Evolutionary conservation across 768 basidiomycete species (phyloP).

Genomic region (Auricularia sp.): DNA sequence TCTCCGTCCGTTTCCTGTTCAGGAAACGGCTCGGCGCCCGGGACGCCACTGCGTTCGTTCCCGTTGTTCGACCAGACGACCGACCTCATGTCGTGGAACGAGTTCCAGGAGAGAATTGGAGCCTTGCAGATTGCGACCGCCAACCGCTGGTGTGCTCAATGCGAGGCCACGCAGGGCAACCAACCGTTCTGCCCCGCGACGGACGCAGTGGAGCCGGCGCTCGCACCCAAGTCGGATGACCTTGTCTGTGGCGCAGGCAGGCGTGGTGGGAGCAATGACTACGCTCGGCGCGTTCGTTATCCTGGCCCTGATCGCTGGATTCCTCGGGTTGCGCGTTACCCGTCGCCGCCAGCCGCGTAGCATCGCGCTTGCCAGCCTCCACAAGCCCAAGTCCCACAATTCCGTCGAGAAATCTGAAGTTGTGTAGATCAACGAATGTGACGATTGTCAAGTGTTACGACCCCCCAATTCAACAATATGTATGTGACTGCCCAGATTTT

Average conservation of each 20-base stretch:
- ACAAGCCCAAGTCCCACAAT: too few relatives aligned
- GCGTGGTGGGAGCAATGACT: neutral
- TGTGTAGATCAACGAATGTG: too few relatives aligned
- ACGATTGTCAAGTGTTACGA: too few relatives aligned
- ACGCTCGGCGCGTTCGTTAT: neutral
- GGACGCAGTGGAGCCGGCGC: neutral
- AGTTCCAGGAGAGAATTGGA: neutral
- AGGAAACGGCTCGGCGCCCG: neutral
- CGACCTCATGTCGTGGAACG: neutral
- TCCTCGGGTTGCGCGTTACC: neutral
- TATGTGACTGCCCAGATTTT: neutral
- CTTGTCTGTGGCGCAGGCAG: neutral
- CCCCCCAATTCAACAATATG: too few relatives aligned
- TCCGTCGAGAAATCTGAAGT: too few relatives aligned
- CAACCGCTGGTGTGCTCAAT: neutral
- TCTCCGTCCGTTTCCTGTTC: conserved; percentile 2
- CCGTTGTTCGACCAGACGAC: neutral
- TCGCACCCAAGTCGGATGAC: neutral
- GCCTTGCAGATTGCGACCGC: neutral
- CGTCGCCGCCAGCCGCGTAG: neutral
- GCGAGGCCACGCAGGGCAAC: neutral
- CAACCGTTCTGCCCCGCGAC: neutral
- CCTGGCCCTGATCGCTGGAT: neutral
- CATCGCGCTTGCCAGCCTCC: too few relatives aligned
- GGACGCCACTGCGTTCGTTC: neutral